These are phyloP conservation scores for Cryphonectria japonica DNA, from an alignment of 2,329 filamentous ascomycete genomes.

Conservation along the genomic window DNA sequence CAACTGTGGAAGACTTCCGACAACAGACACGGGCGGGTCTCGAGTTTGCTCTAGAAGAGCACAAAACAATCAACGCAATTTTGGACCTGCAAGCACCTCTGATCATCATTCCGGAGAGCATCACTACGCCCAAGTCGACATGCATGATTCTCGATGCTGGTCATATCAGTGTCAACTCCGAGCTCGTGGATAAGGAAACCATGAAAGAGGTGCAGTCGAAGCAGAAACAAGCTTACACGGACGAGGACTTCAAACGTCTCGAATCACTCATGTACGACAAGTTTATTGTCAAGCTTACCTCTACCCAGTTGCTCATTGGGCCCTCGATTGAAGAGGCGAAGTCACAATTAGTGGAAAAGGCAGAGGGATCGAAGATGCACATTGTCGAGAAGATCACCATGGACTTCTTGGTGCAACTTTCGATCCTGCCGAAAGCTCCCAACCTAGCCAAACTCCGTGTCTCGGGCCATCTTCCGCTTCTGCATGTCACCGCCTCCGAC, in stretches of 20 bases:
- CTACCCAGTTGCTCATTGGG: conserved; percentile 93
- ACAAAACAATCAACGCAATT: conserved; percentile 97
- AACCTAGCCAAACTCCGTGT: conserved; percentile 91
- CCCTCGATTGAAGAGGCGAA: conserved; percentile 91
- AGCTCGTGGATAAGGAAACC: conserved; percentile 89
- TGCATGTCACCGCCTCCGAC: conserved; percentile 92
- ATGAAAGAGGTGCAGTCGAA: conserved; percentile 89
- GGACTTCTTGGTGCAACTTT: conserved; percentile 93
- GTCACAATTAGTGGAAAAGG: conserved; percentile 71
- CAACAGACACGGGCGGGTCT: conserved; percentile 95
- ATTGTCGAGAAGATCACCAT: conserved; percentile 97
- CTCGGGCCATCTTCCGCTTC: conserved; percentile 86
- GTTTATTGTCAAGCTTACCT: conserved; percentile 89
- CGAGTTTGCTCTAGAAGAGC: conserved; percentile 94
- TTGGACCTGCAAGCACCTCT: conserved; percentile 93
- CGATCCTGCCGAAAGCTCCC: conserved; percentile 93
- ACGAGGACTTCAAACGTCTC: conserved; percentile 84
- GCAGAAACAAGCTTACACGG: conserved; percentile 83
- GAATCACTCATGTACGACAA: conserved; percentile 98
- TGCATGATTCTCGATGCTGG: conserved; percentile 96
- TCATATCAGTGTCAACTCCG: conserved; percentile 91
- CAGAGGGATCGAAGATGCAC: conserved; percentile 74
- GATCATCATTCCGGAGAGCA: conserved; percentile 94
- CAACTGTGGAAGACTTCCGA: conserved; percentile 90
- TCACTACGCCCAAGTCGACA: conserved; percentile 76